Evolutionary conservation across 345 rosid genomes (phyloP), one percentile per base, ranked within the genome.

Genomic region (Litchi chinensis): DNA sequence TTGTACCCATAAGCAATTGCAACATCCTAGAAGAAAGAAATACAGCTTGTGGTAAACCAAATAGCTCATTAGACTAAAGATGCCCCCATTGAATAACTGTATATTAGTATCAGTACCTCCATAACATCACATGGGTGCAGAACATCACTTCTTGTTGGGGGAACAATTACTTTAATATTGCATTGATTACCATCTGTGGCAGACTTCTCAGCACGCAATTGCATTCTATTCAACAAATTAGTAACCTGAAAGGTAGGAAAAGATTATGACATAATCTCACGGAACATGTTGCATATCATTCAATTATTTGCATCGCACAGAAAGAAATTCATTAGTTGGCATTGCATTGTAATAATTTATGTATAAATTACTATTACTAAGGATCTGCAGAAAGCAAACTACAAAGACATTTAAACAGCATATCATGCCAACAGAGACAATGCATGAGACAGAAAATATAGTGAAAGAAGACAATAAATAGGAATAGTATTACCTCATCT

Each of bases 1-100:
- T 94, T 93, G 82, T 85, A 96, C 24, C 98, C 98, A 87, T 90
- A 93, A 70, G 98, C 98, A 86, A 93, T 93, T 67, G 97, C 99
- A 78, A 96, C 97, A 84, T 96, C 98, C 99, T 96, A 64, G 76
- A 76, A 83, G 41, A 68, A 41, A 80, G 50, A 67, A 64, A 50
- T 12, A 79, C 5, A 7, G 52, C 41, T 41, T 46, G 15, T 74
- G 65, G 80, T 60, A 75, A 10, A 62, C 54, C 68, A 24, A 75
- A 62, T 40, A 56, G 28, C 70, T 21, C 16, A 60, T 18, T 62
- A 44, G 15, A 22, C 37, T 39, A 39, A 48, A 65, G 32, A 74
- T 54, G 32, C 5, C 46, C 40, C 66, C 21, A 62, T 37, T 32
- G 65, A 75, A 66, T 19, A 22, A 56, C 15, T 54, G 24, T 70